Base-by-base conservation (phyloP, 805 yeast species). In the Saccharomycopsis synnaedendra region DNA sequence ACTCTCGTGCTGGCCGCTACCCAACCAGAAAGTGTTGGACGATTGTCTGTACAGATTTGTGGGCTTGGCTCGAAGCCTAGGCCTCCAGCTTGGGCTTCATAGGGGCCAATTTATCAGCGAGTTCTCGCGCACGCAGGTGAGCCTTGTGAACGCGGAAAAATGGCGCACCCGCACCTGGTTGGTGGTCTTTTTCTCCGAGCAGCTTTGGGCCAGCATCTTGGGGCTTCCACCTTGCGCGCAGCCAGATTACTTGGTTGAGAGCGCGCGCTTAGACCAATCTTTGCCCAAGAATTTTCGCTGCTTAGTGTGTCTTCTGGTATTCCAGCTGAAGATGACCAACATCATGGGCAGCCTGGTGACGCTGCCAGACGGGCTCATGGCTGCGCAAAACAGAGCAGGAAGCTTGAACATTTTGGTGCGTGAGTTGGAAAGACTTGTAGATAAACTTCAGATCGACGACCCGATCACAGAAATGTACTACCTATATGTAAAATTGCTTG, bases 161-260 rank as follows among this genome's bases (percentile, higher is more conserved):
- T 89, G 96, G 97, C 74, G 97, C 62, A 87, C 96, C 1, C 70
- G 96, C 55, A 78, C 95, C 1, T 89, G 97, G 97, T 66, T 87
- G 32, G 88, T 90, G 3, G 82, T 85, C 3, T 89, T 84, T 62
- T 83, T 88, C 58, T 73, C 86, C 42, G 96, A 88, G 60, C 94
- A 88, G 56, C 83, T 87, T 58, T 85, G 96, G 93, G 82, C 95
- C 3, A 82, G 94, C 8, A 77, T 80, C 36, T 64, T 88, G 41
- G 97, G 97, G 0, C 66, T 89, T 44, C 97, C 97, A 1, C 89
- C 96, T 1, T 79, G 87, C 3, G 74, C 85, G 56, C 85, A 80
- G 50, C 82, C 89, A 0, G 97, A 89, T 62, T 85, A 80, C 59
- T 66, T 88, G 39, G 67, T 89, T 34, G 95, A 88, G 56, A 78